Base-by-base conservation (phyloP, 202 grass and related monocot species). In the Bolboschoenoplectus hybrid region DNA sequence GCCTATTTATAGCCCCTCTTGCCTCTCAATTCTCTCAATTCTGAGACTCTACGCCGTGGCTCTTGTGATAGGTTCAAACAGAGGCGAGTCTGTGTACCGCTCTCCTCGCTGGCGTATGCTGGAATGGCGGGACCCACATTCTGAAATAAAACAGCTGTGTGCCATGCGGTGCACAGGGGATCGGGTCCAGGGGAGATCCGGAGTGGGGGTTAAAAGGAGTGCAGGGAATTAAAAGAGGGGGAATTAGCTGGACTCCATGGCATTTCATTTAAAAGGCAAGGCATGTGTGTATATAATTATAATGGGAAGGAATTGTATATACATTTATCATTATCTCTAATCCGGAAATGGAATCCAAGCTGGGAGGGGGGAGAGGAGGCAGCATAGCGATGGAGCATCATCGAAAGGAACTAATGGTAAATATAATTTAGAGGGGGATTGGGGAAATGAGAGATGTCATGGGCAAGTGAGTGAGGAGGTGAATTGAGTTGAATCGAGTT, bases 191-290 rank as follows among this genome's bases (percentile, higher is more conserved):
- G 63, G 11, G 3, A 9, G 16, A 44, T 5, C 1, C 14, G 35
- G 55, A 81, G 55, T 81, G 78, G 26, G 55, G 82, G 34, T 51
- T 70, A 70, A 69, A 68, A 38, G 61, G 7, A 70, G 82, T 38
- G 82, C 63, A 70, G 14, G 49, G 65, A 71, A 84, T 84, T 84
- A 84, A 71, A 82, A 70, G 64, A 70, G 46, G 46, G 47, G 13
- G 6, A 69, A 66, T 51, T 83, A 83, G 82, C 82, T 84, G 82
- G 41, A 66, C 10, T 67, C 61, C 80, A 67, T 82, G 62, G 41
- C 80, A 65, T 67, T 82, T 67, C 80, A 65, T 67, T 82, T 67
- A 82, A 67, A 82, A 82, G n/a, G 80, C 80, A 82, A 82, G n/a
- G 80, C 80, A 82, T 66, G 16, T 26, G 26, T 26, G 26, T 26